These are phyloP conservation scores for Anthoceros angustus DNA, from an alignment of 225 moss, liverwort and hornwort genomes.

Conservation along the genomic window DNA sequence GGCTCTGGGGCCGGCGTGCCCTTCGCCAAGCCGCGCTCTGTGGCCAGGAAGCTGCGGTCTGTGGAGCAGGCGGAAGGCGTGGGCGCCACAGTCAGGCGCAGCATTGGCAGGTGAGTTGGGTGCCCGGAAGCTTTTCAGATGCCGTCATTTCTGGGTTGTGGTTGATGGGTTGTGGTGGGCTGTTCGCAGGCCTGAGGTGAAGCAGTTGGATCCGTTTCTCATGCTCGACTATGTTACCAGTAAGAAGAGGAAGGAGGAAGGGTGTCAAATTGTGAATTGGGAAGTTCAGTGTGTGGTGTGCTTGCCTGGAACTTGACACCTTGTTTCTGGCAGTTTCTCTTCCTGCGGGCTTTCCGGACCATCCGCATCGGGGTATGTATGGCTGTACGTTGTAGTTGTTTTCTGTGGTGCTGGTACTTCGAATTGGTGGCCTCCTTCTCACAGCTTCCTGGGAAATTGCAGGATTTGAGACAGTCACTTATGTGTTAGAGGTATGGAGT, in stretches of 20 bases:
- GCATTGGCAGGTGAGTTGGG: slow-evolving; percentile 63
- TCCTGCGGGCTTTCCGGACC: slow-evolving; percentile 84
- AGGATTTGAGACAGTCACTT: slow-evolving; percentile 81
- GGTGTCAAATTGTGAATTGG: neutral
- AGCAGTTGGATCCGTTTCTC: slow-evolving; percentile 73
- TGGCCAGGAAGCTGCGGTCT: slow-evolving; percentile 41
- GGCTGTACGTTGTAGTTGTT: neutral
- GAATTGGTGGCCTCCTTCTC: neutral
- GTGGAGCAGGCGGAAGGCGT: slow-evolving; percentile 69
- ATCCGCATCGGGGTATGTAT: slow-evolving; percentile 53
- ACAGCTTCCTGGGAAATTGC: neutral
- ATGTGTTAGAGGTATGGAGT: slow-evolving; percentile 61
- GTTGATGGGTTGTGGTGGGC: neutral
- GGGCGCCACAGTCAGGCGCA: slow-evolving; percentile 66
- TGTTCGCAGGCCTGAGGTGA: slow-evolving; percentile 67
- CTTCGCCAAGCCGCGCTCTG: slow-evolving; percentile 38
- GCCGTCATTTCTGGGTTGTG: neutral
- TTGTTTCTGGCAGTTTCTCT: slow-evolving; percentile 35
- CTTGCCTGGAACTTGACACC: neutral
- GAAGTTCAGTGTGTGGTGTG: neutral
- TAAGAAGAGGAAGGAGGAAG: slow-evolving; percentile 8
- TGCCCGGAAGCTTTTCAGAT: neutral
- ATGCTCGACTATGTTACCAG: slow-evolving; percentile 63
- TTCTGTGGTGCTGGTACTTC: neutral
- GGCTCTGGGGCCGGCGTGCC: neutral